A percentile compares a stretch with the other conserved stretches of the same genome.
phyloP scores from a whole-genome alignment of 169 alveolate species.

The Plasmodium cynomolgi region DNA sequence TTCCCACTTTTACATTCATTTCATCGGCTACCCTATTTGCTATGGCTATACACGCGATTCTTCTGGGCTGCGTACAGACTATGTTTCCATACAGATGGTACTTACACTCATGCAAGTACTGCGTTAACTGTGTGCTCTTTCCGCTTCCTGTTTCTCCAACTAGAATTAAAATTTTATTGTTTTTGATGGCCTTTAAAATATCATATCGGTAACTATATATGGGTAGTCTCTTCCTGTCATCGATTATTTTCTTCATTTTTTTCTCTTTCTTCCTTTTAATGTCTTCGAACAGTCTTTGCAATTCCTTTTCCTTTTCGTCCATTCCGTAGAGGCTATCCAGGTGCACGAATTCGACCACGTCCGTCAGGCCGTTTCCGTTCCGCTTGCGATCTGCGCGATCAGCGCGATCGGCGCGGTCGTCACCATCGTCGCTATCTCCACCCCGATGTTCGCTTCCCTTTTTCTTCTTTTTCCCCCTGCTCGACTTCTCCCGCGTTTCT shows the following conservation, averaged over 20 bases:
- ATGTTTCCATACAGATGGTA: constrained; percentile 96
- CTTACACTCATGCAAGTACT: constrained; percentile 97
- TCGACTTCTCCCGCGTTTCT: not conserved
- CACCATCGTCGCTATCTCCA: not conserved
- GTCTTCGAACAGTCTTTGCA: constrained; percentile 47
- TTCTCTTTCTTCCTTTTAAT: constrained; percentile 75
- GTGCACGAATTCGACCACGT: constrained; percentile 80
- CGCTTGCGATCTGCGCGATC: constrained; percentile 10
- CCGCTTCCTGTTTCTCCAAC: constrained; percentile 99
- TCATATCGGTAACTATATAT: constrained; percentile 94
- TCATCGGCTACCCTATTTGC: constrained; percentile 99
- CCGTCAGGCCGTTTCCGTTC: constrained; percentile 76
- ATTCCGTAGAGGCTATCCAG: constrained; percentile 76
- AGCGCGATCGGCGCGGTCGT: not conserved
- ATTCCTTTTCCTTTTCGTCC: constrained; percentile 77
- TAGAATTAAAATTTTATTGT: constrained; percentile 93
- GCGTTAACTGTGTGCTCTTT: constrained; percentile 99
- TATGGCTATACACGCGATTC: constrained; percentile 99
- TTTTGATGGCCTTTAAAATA: constrained; percentile 91
- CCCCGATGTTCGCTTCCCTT: not conserved
- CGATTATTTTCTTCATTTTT: constrained; percentile 77
- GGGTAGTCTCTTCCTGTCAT: constrained; percentile 92
- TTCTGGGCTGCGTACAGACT: constrained; percentile 99
- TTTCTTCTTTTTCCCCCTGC: constrained; percentile 15
- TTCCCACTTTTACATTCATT: constrained; percentile 97